These are phyloP conservation scores for Auriculariales sp. DNA, from an alignment of 768 basidiomycete species.

Conservation along the genomic window DNA sequence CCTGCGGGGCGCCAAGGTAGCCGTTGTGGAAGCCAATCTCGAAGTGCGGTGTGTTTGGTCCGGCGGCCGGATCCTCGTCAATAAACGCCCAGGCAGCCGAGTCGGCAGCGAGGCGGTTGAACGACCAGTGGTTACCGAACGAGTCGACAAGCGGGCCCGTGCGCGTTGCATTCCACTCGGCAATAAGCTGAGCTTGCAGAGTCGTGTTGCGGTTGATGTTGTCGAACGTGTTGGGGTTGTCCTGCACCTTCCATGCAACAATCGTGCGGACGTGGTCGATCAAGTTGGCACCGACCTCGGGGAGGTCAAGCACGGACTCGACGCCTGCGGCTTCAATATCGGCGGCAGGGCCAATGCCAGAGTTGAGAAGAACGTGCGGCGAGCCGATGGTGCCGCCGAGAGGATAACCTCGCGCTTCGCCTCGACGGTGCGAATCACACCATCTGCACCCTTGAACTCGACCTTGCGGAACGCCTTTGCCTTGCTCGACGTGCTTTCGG, in stretches of 20 bases:
- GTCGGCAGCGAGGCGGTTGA: constrained; percentile 4
- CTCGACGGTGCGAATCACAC: background rate
- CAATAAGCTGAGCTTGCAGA: background rate
- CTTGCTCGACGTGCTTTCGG: constrained; percentile 4
- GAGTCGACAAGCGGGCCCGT: constrained; percentile 1
- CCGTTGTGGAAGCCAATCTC: constrained; percentile 5
- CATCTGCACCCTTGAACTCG: background rate
- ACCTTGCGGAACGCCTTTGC: background rate
- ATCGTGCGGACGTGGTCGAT: constrained; percentile 13
- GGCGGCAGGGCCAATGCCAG: constrained; percentile 22
- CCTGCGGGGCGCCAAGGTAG: constrained; percentile 4
- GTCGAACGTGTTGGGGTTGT: constrained; percentile 6
- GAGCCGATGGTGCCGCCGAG: constrained; percentile 12
- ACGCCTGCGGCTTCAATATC: constrained; percentile 17
- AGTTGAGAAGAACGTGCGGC: constrained; percentile 26
- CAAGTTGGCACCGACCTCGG: constrained; percentile 25
- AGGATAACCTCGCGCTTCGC: constrained; percentile 8
- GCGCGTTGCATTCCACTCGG: background rate
- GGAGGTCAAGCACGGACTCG: constrained; percentile 17
- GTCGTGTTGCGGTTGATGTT: constrained; percentile 1
- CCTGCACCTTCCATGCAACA: background rate
- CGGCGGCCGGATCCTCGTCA: constrained; percentile 6
- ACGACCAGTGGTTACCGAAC: background rate
- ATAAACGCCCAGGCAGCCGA: background rate
- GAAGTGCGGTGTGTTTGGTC: constrained; percentile 8